phyloP scores from a whole-genome alignment of 2,329 filamentous ascomycete genomes.

The Sarocladium oryzae region DNA sequence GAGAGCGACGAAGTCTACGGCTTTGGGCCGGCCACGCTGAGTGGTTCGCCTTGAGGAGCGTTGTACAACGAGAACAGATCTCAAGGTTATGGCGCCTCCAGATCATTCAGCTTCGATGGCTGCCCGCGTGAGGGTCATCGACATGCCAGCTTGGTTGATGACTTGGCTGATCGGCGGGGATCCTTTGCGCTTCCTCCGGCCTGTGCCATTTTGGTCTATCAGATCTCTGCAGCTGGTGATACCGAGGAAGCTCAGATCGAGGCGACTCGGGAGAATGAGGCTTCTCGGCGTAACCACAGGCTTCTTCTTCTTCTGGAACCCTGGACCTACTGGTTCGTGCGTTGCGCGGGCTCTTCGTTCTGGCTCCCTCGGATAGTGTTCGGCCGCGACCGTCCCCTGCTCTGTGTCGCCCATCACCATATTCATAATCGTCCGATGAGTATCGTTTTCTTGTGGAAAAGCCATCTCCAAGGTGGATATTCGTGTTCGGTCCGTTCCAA shows the following conservation, averaged over 20 bases:
- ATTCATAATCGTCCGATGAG: background rate
- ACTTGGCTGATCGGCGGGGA: no score
- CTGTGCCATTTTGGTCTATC: no score
- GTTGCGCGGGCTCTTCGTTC: background rate
- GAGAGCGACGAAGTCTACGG: no score
- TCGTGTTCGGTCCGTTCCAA: slow-evolving; percentile 2
- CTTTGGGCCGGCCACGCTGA: no score
- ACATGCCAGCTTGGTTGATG: no score
- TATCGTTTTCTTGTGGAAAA: background rate
- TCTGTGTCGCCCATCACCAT: background rate
- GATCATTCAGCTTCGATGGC: no score
- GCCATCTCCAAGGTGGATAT: background rate
- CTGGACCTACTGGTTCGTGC: background rate
- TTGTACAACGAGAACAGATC: no score
- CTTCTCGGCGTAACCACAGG: background rate
- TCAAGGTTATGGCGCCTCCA: no score
- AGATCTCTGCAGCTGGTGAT: no score
- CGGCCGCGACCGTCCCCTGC: background rate
- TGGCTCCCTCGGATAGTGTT: background rate
- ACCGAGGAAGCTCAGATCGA: background rate
- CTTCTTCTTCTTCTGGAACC: background rate
- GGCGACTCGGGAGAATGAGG: background rate
- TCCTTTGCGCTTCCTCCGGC: no score
- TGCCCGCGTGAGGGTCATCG: no score
- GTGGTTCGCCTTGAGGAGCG: no score